Evolutionary conservation across 768 basidiomycete genomes (phyloP).

Genomic region (Infundibulicybe gibba): DNA sequence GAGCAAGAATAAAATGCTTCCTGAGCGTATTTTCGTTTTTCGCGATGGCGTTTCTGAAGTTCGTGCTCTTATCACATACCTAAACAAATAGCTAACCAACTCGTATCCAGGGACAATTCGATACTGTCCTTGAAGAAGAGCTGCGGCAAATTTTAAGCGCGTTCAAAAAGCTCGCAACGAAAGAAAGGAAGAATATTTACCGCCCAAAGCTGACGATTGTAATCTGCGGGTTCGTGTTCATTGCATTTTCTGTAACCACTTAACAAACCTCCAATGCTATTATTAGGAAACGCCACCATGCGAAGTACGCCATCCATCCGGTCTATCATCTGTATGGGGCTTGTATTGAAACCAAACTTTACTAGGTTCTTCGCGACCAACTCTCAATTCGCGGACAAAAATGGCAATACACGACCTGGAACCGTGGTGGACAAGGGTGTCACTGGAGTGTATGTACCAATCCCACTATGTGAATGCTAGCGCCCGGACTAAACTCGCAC

Average conservation of each 20-base stretch:
- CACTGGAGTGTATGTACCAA: slow-evolving; percentile 58
- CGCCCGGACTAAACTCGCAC: neutral
- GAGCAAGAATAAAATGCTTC: slow-evolving; percentile 52
- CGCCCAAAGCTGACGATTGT: slow-evolving; percentile 65
- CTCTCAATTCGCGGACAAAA: slow-evolving; percentile 46
- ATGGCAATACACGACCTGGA: slow-evolving; percentile 69
- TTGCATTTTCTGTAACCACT: neutral
- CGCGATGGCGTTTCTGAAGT: slow-evolving; percentile 85
- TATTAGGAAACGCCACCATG: slow-evolving; percentile 62
- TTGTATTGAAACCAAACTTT: neutral
- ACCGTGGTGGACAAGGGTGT: slow-evolving; percentile 80
- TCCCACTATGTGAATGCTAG: neutral
- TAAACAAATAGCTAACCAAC: too few relatives aligned
- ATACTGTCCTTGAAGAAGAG: slow-evolving; percentile 55
- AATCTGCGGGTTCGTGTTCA: slow-evolving; percentile 56
- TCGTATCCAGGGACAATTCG: slow-evolving; percentile 82
- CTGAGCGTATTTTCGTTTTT: slow-evolving; percentile 67
- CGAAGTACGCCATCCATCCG: slow-evolving; percentile 37
- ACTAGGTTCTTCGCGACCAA: slow-evolving; percentile 54
- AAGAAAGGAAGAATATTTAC: slow-evolving; percentile 41
- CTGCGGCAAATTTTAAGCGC: slow-evolving; percentile 59
- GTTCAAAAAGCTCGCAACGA: slow-evolving; percentile 48
- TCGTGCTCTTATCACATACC: too few relatives aligned
- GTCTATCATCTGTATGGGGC: slow-evolving; percentile 8
- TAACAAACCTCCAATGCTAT: neutral